Evolutionary conservation across 805 yeast species (phyloP).

Genomic region (Kodamaea hsintzibuensis): DNA sequence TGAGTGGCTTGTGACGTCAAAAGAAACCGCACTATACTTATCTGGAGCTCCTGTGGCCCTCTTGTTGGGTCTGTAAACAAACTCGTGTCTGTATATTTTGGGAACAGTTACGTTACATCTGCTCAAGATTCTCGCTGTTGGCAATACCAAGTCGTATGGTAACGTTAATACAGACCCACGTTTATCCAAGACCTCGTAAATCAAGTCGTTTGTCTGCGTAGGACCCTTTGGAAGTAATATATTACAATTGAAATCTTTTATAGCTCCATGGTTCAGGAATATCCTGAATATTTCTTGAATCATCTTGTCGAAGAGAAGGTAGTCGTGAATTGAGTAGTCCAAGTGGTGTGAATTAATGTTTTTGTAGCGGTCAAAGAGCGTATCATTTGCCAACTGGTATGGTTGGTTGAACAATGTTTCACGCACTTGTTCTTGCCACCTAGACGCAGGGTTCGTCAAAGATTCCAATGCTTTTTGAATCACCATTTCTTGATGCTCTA

Average conservation of each 20-base stretch:
- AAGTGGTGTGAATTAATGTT: conserved; percentile 24
- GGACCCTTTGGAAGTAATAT: conserved; percentile 79
- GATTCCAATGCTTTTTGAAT: conserved; percentile 86
- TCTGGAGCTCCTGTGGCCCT: conserved; percentile 68
- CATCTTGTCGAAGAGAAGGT: conserved; percentile 59
- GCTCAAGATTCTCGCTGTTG: conserved; percentile 84
- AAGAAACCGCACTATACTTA: conserved; percentile 78
- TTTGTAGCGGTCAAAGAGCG: conserved; percentile 65
- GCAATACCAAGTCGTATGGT: conserved; percentile 87
- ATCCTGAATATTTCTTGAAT: conserved; percentile 59
- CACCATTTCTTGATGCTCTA: conserved; percentile 85
- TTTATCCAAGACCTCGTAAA: conserved; percentile 79
- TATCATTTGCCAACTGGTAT: conserved; percentile 79
- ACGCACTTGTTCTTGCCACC: conserved; percentile 92
- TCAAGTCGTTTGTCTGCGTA: conserved; percentile 59
- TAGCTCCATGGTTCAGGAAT: conserved; percentile 83
- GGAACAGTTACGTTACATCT: conserved; percentile 50
- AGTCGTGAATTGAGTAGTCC: conserved; percentile 40
- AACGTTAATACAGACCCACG: conserved; percentile 87
- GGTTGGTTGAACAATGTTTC: conserved; percentile 84
- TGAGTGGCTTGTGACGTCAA: conserved; percentile 71
- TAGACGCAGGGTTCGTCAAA: conserved; percentile 84
- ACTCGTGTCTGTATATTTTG: conserved; percentile 74
- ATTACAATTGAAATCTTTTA: conserved; percentile 67
- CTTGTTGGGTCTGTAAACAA: conserved; percentile 69